Conservation (phyloP, 2,329 filamentous ascomycete genomes). For the Diaporthe batatas region DNA sequence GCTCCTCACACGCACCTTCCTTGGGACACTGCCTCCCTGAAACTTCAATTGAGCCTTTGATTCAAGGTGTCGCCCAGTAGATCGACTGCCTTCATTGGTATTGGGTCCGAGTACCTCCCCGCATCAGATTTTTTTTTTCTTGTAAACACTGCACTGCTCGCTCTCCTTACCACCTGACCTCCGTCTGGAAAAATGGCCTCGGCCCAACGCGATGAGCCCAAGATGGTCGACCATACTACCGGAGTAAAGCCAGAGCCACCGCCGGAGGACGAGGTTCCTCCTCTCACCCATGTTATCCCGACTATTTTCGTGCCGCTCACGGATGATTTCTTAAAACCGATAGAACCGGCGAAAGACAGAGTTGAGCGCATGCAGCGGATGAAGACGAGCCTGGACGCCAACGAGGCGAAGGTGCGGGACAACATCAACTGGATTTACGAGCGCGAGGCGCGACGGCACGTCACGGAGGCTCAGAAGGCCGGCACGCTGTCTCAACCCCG, state of each 20-base stretch:
- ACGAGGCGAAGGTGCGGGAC: slow-evolving; percentile 48
- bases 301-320: slow-evolving; percentile 53
- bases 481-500: slow-evolving; percentile 33
- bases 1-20: background rate
- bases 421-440: slow-evolving; percentile 52
- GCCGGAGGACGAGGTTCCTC: slow-evolving; percentile 45
- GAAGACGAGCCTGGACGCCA: slow-evolving; percentile 50
- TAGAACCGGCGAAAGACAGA: slow-evolving; percentile 46
- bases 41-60: background rate
- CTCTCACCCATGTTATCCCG: slow-evolving; percentile 48
- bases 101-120: background rate
- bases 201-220: slow-evolving; percentile 1
- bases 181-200: slow-evolving; percentile 18
- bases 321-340: slow-evolving; percentile 49
- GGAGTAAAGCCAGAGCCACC: background rate
- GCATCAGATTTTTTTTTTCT: background rate
- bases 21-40: background rate
- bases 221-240: background rate
- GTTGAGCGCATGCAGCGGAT: slow-evolving; percentile 49
- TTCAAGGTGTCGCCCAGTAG: background rate
- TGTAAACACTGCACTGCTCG: background rate
- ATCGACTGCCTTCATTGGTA: background rate
- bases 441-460: slow-evolving; percentile 51
- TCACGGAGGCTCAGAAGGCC: slow-evolving; percentile 44
- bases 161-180: too few species aligned